Evolutionary conservation across 2,329 filamentous ascomycete genomes (phyloP).

Genomic region (Daldinia sp.): DNA sequence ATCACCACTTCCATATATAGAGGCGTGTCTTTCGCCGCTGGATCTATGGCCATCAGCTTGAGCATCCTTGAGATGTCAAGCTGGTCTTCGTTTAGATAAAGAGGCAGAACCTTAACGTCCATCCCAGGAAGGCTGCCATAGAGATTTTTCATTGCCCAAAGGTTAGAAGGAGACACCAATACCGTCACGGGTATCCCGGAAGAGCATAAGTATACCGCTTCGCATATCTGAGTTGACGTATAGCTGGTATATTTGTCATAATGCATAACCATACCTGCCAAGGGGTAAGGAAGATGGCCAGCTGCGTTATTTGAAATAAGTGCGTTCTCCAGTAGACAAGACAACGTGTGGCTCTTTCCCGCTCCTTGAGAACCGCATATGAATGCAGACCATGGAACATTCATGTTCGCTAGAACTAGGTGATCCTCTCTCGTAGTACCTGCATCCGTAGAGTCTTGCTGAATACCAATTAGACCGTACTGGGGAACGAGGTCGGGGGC

Average conservation of each 20-base stretch:
- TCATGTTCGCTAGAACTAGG: conserved; percentile 57
- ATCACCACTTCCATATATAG: conserved; percentile 55
- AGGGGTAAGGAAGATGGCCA: conserved; percentile 53
- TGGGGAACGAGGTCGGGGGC: conserved; percentile 20
- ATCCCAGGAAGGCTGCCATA: conserved; percentile 51
- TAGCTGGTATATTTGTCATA: conserved; percentile 55
- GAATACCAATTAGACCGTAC: conserved; percentile 36
- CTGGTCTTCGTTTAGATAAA: conserved; percentile 56
- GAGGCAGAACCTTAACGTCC: conserved; percentile 50
- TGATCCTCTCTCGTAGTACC: conserved; percentile 21
- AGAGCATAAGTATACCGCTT: conserved; percentile 62
- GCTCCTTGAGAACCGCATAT: conserved; percentile 68
- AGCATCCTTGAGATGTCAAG: conserved; percentile 60
- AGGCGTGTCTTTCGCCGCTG: conserved; percentile 48
- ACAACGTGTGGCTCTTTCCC: conserved; percentile 66
- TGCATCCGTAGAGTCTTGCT: conserved; percentile 3
- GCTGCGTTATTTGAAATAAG: conserved; percentile 47
- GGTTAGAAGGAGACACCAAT: conserved; percentile 58
- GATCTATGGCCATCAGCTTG: conserved; percentile 59
- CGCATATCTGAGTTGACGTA: conserved; percentile 49
- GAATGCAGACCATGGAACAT: conserved; percentile 64
- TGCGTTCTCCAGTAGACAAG: conserved; percentile 56
- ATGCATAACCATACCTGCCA: conserved; percentile 61
- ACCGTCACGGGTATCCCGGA: conserved; percentile 56
- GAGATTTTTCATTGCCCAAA: conserved; percentile 49